Percentiles rank a stretch among this genome's conserved stretches.
phyloP scores from a whole-genome alignment of 805 yeast species.

The Candida palmyrensis region DNA sequence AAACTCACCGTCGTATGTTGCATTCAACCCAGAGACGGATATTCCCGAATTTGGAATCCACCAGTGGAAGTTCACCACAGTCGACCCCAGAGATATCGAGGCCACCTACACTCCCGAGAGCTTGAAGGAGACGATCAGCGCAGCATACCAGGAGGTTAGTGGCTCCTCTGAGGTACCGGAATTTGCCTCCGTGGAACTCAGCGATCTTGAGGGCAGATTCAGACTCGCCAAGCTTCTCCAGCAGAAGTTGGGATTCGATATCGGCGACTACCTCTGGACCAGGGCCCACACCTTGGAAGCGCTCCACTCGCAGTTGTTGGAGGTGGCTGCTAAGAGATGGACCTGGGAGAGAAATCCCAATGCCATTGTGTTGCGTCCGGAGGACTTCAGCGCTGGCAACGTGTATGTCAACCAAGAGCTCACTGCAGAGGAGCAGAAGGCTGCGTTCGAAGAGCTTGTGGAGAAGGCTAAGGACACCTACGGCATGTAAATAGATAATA shows the following conservation, averaged over 20 bases:
- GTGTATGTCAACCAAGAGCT: slow-evolving; percentile 49
- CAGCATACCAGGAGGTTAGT: slow-evolving; percentile 18
- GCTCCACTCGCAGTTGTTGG: slow-evolving; percentile 33
- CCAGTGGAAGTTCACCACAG: slow-evolving; percentile 30
- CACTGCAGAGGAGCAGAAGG: slow-evolving; percentile 40
- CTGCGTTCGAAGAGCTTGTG: slow-evolving; percentile 42
- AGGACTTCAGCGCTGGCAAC: slow-evolving; percentile 55
- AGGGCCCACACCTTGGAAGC: slow-evolving; percentile 32
- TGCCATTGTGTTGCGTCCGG: slow-evolving; percentile 57
- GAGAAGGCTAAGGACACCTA: slow-evolving; percentile 36
- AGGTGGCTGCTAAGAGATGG: slow-evolving; percentile 37
- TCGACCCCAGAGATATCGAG: slow-evolving; percentile 22
- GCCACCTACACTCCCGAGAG: slow-evolving; percentile 19
- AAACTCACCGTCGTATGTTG: slow-evolving; percentile 27
- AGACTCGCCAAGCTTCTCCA: slow-evolving; percentile 44
- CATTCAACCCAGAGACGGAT: slow-evolving; percentile 22
- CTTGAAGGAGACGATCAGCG: slow-evolving; percentile 19
- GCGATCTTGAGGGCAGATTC: slow-evolving; percentile 48
- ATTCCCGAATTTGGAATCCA: slow-evolving; percentile 30
- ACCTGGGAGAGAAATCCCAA: slow-evolving; percentile 68
- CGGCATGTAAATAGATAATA: background rate
- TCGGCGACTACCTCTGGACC: slow-evolving; percentile 49
- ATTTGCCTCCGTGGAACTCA: slow-evolving; percentile 16
- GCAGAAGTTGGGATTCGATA: slow-evolving; percentile 41
- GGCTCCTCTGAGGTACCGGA: slow-evolving; percentile 6